Base-by-base conservation (phyloP, 73 alveolate genomes). In the Paramecium caudatum region DNA sequence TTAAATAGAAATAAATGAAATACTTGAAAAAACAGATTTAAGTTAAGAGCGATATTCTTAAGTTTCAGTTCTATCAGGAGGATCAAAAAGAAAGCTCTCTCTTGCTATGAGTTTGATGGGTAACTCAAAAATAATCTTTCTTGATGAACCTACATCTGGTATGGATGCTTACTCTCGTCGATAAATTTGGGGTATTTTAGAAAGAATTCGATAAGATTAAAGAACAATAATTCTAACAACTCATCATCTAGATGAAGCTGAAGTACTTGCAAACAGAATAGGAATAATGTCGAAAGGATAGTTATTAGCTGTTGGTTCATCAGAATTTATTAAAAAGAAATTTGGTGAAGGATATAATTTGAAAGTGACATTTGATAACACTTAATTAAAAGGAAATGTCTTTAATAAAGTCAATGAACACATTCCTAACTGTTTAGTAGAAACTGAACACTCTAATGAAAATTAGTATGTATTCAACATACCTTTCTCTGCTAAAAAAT, bases 241-340 rank as follows among this genome's bases (percentile, higher is more conserved):
- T 15, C 98, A 97, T 94, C 97, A 97, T 88, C 90, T 97, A 27
- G 99, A 97, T 82, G 99, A 97, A 82, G 99, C 99, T 9, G 99
- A 97, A 90, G 85, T 90, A 41, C 88, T 97, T 41, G 98, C 98
- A 21, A 97, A 95, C 83, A 87, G 98, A 46, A 95, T 97, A 23
- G 97, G 98, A 25, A 95, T 97, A 5, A 95, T 97, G 97, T 82
- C 97, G 27, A 95, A 95, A 48, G 99, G 99, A 2, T 91, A 93
- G 87, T 91, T 90, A 50, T 91, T 95, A 10, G 96, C 98, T 50
- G 93, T 95, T 0, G 98, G 97, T 5, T 90, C 98, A 41, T 93
- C 94, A 6, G 48, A 86, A 25, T 80, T 90, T 68, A 81, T 95
- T 46, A 93, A 95, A 92, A 95, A 93, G 88, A 91, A 91, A 32